Evolutionary conservation across 176 grass and related monocot species (phyloP).

Genomic region (sorghum (Sorghum bicolor)): DNA sequence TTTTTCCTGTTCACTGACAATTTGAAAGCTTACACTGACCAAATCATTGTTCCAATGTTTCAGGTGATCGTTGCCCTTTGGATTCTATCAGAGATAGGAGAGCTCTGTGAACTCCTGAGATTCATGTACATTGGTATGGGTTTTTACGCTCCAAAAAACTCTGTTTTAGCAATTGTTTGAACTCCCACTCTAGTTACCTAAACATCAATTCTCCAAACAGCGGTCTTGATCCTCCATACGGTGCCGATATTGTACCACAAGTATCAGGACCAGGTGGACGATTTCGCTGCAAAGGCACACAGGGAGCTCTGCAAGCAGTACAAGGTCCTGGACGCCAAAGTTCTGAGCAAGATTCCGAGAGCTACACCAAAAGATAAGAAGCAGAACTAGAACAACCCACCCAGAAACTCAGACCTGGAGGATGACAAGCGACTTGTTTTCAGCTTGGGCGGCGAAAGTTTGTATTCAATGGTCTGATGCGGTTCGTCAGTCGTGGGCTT

Average conservation of each 20-base stretch:
- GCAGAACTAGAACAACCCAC: slow-evolving; percentile 27
- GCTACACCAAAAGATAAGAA: slow-evolving; percentile 56
- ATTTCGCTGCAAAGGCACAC: slow-evolving; percentile 56
- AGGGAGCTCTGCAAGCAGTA: slow-evolving; percentile 58
- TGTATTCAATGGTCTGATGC: background rate
- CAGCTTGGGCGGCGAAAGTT: background rate
- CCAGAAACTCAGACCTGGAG: background rate
- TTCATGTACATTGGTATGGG: slow-evolving; percentile 68
- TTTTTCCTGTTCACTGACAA: background rate
- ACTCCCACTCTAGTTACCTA: background rate
- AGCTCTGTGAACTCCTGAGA: slow-evolving; percentile 60
- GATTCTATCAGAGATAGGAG: slow-evolving; percentile 72
- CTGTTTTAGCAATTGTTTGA: background rate
- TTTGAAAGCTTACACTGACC: background rate
- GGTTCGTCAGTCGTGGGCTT: background rate
- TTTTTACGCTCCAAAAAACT: background rate
- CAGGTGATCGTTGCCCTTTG: slow-evolving; percentile 70
- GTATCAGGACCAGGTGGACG: slow-evolving; percentile 74
- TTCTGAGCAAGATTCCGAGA: slow-evolving; percentile 78
- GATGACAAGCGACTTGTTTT: background rate
- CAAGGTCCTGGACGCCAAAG: slow-evolving; percentile 52
- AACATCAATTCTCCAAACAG: slow-evolving; percentile 21
- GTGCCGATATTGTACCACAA: slow-evolving; percentile 76
- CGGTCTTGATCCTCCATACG: slow-evolving; percentile 56
- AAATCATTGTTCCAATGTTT: slow-evolving; percentile 10